A percentile compares a stretch with the other conserved stretches of the same genome.
Evolutionary conservation across 306 rosid species (phyloP).

Genomic region (Hippophae rhamnoides): DNA sequence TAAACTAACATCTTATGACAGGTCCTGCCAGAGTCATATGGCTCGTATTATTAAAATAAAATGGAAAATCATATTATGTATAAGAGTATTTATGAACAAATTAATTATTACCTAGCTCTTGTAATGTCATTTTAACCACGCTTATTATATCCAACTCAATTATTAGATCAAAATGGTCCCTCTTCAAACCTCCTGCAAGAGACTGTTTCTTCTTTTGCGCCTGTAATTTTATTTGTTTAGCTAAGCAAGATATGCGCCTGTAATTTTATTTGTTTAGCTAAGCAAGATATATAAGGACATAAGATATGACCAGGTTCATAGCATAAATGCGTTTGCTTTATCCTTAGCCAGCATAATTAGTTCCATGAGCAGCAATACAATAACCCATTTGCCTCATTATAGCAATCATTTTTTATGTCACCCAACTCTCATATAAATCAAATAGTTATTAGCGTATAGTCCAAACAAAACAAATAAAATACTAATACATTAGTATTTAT

Average conservation of each 20-base stretch:
- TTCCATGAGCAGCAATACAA: slow-evolving; percentile 5
- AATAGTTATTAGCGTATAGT: no score
- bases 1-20: no score
- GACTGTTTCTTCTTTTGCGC: slow-evolving; percentile 10
- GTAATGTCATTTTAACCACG: no score
- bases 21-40: no score
- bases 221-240: slow-evolving; percentile 2
- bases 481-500: no score
- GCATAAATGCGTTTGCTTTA: slow-evolving; percentile 12
- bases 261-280: slow-evolving; percentile 1
- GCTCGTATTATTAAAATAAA: no score
- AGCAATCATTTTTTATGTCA: slow-evolving; percentile 3
- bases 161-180: no score
- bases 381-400: neutral
- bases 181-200: neutral
- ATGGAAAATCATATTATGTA: no score
- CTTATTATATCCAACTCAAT: no score
- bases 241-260: neutral
- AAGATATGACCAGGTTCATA: slow-evolving; percentile 15
- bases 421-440: neutral
- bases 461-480: no score
- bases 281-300: slow-evolving; percentile 9
- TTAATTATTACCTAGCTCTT: no score
- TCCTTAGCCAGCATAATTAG: slow-evolving; percentile 15
- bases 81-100: no score